Evolutionary conservation across 345 rosid species (phyloP).

Genomic region (Eucalyptus polyanthemos): DNA sequence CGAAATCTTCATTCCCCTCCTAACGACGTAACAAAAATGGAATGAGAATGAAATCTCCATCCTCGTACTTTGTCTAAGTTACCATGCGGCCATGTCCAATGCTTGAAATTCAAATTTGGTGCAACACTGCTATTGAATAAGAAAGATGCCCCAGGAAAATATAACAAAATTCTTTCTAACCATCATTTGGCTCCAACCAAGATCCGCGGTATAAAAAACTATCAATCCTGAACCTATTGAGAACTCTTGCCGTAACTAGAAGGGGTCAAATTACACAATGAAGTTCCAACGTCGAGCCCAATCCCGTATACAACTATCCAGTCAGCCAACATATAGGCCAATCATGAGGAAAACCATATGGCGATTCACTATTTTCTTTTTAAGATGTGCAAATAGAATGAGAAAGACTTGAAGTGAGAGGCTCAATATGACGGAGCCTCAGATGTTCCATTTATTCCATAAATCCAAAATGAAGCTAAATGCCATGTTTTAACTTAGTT

Average conservation of each 20-base stretch:
- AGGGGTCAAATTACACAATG: too few relatives aligned
- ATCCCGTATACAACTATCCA: too few relatives aligned
- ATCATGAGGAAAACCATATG: accelerated
- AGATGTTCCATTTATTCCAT: neutral
- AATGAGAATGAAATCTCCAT: neutral
- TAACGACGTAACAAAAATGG: too few relatives aligned
- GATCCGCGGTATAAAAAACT: neutral
- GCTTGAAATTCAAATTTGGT: neutral
- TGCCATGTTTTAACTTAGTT: conserved; percentile 45
- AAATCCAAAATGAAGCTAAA: neutral
- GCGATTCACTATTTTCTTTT: accelerated
- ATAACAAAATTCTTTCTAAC: neutral
- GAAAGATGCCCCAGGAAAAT: too few relatives aligned
- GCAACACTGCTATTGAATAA: neutral
- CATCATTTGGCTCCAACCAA: neutral
- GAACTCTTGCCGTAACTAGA: accelerated
- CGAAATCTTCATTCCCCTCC: too few relatives aligned
- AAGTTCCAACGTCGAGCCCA: too few relatives aligned
- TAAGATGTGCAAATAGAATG: too few relatives aligned
- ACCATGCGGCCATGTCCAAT: too few relatives aligned
- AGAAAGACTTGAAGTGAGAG: too few relatives aligned
- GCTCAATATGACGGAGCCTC: too few relatives aligned
- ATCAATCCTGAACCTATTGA: too few relatives aligned
- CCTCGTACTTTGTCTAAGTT: neutral
- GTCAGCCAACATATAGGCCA: too few relatives aligned